Percentiles rank a stretch among this genome's conserved stretches.
phyloP scores from a whole-genome alignment of 2,329 filamentous ascomycete species.

The Chrysosphaeria jannelii region DNA sequence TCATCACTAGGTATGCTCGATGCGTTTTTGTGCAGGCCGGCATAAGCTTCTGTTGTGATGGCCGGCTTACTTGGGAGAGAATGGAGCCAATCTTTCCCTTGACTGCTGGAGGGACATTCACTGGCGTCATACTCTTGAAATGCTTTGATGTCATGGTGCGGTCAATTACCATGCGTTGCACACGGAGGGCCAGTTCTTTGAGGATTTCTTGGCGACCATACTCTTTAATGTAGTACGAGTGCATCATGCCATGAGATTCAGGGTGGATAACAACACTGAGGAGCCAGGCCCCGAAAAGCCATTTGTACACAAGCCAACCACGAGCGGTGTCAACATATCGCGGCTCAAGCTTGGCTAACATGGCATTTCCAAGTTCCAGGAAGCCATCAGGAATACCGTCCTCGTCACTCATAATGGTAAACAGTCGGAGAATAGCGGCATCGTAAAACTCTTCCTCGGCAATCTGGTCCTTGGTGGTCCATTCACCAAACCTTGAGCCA shows the following conservation, averaged over 20 bases:
- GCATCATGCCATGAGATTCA: slow-evolving; percentile 51
- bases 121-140: no score
- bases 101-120: slow-evolving; percentile 30
- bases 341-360: slow-evolving; percentile 45
- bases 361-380: slow-evolving; percentile 57
- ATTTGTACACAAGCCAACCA: slow-evolving; percentile 64
- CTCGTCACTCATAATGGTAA: slow-evolving; percentile 62
- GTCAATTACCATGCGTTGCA: slow-evolving; percentile 52
- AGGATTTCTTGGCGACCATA: slow-evolving; percentile 61
- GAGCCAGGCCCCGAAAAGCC: slow-evolving; percentile 74
- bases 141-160: no score
- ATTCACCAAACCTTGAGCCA: slow-evolving; percentile 38
- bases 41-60: slow-evolving; percentile 29
- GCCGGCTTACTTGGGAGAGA: slow-evolving; percentile 18
- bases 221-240: slow-evolving; percentile 76
- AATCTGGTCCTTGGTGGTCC: slow-evolving; percentile 50
- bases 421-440: slow-evolving; percentile 48
- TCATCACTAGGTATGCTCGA: slow-evolving; percentile 48
- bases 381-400: slow-evolving; percentile 70
- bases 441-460: slow-evolving; percentile 74
- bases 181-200: slow-evolving; percentile 51
- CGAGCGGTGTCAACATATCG: slow-evolving; percentile 46
- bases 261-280: slow-evolving; percentile 64
- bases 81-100: slow-evolving; percentile 43
- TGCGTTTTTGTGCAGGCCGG: slow-evolving; percentile 43